phyloP scores from a whole-genome alignment of 805 yeast genomes.

The Candida vartiovaarae region DNA sequence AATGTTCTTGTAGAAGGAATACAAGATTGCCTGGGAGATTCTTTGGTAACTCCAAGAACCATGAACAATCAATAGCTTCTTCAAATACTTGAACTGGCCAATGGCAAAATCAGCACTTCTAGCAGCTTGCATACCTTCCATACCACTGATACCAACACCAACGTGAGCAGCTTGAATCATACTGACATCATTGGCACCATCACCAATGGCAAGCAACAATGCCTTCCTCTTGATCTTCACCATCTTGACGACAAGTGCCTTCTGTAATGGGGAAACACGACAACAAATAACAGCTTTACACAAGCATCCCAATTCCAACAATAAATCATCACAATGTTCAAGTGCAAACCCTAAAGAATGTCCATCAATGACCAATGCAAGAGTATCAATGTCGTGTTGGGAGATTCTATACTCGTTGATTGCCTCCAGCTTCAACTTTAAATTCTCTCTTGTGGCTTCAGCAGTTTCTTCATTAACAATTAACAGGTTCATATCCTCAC shows the following conservation, averaged over 20 bases:
- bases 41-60: conserved; percentile 98
- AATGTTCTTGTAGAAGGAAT: conserved; percentile 93
- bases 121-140: conserved; percentile 99
- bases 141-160: conserved; percentile 97
- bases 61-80: conserved; percentile 81
- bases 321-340: conserved; percentile 72
- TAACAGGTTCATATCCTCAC: conserved; percentile 93
- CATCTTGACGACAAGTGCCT: conserved; percentile 91
- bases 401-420: conserved; percentile 60
- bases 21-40: conserved; percentile 83
- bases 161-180: conserved; percentile 99
- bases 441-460: conserved; percentile 68
- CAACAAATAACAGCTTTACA: conserved; percentile 98
- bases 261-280: conserved; percentile 95
- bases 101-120: conserved; percentile 96
- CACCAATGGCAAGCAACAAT: conserved; percentile 86
- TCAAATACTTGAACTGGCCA: conserved; percentile 87
- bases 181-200: conserved; percentile 98
- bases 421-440: conserved; percentile 69
- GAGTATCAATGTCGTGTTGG: conserved; percentile 61
- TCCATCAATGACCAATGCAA: conserved; percentile 93
- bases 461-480: conserved; percentile 82
- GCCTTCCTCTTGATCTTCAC: conserved; percentile 77
- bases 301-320: conserved; percentile 71
- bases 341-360: conserved; percentile 82